phyloP scores from a whole-genome alignment of 805 yeast species.

The Millerozyma miso region DNA sequence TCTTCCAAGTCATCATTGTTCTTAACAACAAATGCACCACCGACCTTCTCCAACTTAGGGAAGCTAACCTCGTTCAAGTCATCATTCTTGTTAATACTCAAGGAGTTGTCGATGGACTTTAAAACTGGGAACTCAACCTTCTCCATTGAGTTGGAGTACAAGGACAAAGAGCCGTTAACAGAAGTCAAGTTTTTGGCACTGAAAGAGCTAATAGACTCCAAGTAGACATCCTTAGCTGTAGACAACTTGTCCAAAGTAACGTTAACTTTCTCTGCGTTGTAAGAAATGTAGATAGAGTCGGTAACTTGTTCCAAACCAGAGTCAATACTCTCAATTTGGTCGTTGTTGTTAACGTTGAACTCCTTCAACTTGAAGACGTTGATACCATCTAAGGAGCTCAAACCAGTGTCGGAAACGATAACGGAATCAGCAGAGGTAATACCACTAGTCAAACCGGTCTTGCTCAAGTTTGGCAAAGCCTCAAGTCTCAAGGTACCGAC shows the following conservation, averaged over 20 bases:
- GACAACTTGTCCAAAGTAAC: constrained; percentile 64
- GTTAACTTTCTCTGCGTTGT: constrained; percentile 75
- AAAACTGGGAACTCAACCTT: constrained; percentile 52
- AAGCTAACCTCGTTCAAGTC: constrained; percentile 66
- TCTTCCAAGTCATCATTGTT: constrained; percentile 72
- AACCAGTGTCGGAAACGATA: constrained; percentile 68
- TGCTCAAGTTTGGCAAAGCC: constrained; percentile 80
- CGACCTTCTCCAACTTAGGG: constrained; percentile 65
- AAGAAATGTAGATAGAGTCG: constrained; percentile 71
- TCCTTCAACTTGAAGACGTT: constrained; percentile 41
- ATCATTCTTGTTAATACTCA: constrained; percentile 70
- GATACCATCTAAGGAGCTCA: constrained; percentile 66
- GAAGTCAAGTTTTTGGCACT: constrained; percentile 62
- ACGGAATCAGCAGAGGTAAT: constrained; percentile 71
- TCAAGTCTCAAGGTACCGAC: constrained; percentile 78
- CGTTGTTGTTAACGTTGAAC: constrained; percentile 90
- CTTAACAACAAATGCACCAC: constrained; percentile 90
- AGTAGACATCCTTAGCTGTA: constrained; percentile 85
- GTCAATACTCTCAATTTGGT: constrained; percentile 64
- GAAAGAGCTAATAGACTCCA: constrained; percentile 75
- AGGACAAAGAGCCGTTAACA: constrained; percentile 79
- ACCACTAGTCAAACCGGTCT: constrained; percentile 63
- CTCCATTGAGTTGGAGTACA: constrained; percentile 67
- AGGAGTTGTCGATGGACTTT: constrained; percentile 70
- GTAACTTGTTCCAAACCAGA: constrained; percentile 73